Percentiles rank a stretch among this genome's conserved stretches.
These are phyloP conservation scores for Talaromyces trachyspermus DNA, from an alignment of 495 filamentous ascomycete species.

Conservation along the genomic window DNA sequence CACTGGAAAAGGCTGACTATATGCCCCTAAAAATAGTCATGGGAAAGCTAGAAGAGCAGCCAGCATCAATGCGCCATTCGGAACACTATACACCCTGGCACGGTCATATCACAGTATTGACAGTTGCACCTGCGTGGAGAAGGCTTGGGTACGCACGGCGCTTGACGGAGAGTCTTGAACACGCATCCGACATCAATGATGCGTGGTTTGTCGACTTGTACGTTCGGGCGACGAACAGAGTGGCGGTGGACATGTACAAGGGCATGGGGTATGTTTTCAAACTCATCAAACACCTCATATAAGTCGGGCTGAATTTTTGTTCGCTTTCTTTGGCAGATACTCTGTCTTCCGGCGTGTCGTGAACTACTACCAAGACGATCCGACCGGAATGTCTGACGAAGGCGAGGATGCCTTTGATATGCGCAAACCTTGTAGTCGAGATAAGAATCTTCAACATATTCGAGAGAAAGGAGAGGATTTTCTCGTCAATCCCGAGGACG, in stretches of 20 bases:
- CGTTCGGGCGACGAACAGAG: slow-evolving; percentile 78
- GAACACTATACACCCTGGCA: slow-evolving; percentile 93
- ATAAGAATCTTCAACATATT: slow-evolving; percentile 69
- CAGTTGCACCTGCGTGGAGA: slow-evolving; percentile 79
- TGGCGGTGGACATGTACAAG: slow-evolving; percentile 81
- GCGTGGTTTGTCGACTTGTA: slow-evolving; percentile 97
- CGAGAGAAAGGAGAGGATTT: slow-evolving; percentile 77
- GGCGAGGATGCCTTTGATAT: slow-evolving; percentile 93
- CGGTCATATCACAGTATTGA: slow-evolving; percentile 94
- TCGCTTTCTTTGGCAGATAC: slow-evolving; percentile 33
- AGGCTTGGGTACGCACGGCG: slow-evolving; percentile 77
- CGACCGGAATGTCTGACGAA: slow-evolving; percentile 41
- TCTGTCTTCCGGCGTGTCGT: slow-evolving; percentile 81
- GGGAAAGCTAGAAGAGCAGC: slow-evolving; percentile 90
- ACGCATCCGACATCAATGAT: slow-evolving; percentile 65
- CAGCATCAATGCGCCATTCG: slow-evolving; percentile 57
- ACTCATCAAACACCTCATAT: background rate
- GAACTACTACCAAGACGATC: slow-evolving; percentile 85
- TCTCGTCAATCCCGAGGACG: slow-evolving; percentile 73
- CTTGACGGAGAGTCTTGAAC: slow-evolving; percentile 72
- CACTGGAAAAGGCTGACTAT: background rate
- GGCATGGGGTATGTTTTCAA: slow-evolving; percentile 64
- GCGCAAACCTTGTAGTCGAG: slow-evolving; percentile 83
- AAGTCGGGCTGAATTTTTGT: background rate
- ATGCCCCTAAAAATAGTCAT: slow-evolving; percentile 55